phyloP scores from a whole-genome alignment of 1,284 basidiomycete species.

The Microbotryum scabiosae region DNA sequence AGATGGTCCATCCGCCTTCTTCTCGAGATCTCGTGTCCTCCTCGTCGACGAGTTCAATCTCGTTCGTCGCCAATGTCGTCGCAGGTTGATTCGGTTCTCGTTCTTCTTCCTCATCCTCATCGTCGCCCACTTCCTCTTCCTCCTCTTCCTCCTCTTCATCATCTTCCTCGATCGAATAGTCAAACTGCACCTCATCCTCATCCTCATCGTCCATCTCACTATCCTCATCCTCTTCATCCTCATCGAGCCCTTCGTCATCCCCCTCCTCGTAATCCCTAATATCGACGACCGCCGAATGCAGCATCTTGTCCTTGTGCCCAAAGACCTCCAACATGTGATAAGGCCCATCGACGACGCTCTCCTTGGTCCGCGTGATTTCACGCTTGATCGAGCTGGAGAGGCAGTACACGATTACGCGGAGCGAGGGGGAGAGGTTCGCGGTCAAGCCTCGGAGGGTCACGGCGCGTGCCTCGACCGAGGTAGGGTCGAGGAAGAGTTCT shows the following conservation, averaged over 20 bases:
- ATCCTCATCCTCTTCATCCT: background rate
- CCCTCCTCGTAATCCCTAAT: background rate
- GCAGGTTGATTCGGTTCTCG: background rate
- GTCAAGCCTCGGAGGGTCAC: too few relatives aligned
- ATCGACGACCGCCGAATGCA: too few relatives aligned
- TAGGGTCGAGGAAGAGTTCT: too few relatives aligned
- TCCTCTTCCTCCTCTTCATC: slow-evolving; percentile 17
- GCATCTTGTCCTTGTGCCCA: background rate
- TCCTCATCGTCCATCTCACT: background rate
- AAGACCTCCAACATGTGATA: background rate
- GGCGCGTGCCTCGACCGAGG: too few relatives aligned
- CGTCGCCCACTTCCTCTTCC: slow-evolving; percentile 1
- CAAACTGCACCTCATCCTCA: background rate
- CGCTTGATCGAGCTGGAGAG: background rate
- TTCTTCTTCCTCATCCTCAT: background rate
- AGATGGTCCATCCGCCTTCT: too few relatives aligned
- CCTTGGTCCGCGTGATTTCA: background rate
- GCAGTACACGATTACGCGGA: slow-evolving; percentile 3
- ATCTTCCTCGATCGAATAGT: slow-evolving; percentile 9
- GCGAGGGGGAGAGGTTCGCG: slow-evolving; percentile 6
- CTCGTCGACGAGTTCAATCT: background rate
- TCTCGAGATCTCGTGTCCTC: too few relatives aligned
- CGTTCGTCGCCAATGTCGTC: background rate
- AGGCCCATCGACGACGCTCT: background rate
- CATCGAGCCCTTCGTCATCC: background rate